A percentile compares a stretch with the other conserved stretches of the same genome.
Conservation (phyloP, 495 filamentous ascomycete genomes). For the Zalerion maritima region DNA sequence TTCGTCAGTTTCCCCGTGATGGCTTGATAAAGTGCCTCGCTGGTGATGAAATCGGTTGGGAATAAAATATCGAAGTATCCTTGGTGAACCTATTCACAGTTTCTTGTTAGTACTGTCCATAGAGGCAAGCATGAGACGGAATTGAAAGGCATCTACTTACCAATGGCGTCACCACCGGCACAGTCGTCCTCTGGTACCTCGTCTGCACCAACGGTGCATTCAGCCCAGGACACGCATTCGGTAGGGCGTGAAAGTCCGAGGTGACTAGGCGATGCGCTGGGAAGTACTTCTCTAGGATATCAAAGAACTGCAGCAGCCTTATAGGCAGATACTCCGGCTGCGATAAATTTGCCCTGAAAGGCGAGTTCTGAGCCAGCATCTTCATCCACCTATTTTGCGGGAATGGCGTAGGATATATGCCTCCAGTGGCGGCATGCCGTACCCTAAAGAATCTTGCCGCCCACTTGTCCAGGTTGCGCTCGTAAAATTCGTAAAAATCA, state of each 20-base stretch:
- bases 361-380: slow-evolving; percentile 42
- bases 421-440: slow-evolving; percentile 43
- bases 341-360: slow-evolving; percentile 59
- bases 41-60: slow-evolving; percentile 79
- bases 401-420: slow-evolving; percentile 37
- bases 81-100: slow-evolving; percentile 61
- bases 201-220: slow-evolving; percentile 96
- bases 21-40: slow-evolving; percentile 80
- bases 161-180: slow-evolving; percentile 81
- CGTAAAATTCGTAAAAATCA: slow-evolving; percentile 91
- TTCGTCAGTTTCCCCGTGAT: slow-evolving; percentile 82
- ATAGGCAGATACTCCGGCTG: slow-evolving; percentile 87
- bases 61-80: slow-evolving; percentile 99
- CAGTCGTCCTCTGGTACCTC: slow-evolving; percentile 65
- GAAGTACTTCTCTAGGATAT: slow-evolving; percentile 72
- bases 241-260: slow-evolving; percentile 77
- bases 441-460: slow-evolving; percentile 70
- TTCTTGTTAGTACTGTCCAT: neutral
- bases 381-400: slow-evolving; percentile 41
- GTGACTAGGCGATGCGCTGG: slow-evolving; percentile 79
- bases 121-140: neutral
- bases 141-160: slow-evolving; percentile 36
- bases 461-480: slow-evolving; percentile 60
- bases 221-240: slow-evolving; percentile 63
- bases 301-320: slow-evolving; percentile 89